Evolutionary conservation across 2,329 filamentous ascomycete species (phyloP).

Genomic region (Fusarium sp.): DNA sequence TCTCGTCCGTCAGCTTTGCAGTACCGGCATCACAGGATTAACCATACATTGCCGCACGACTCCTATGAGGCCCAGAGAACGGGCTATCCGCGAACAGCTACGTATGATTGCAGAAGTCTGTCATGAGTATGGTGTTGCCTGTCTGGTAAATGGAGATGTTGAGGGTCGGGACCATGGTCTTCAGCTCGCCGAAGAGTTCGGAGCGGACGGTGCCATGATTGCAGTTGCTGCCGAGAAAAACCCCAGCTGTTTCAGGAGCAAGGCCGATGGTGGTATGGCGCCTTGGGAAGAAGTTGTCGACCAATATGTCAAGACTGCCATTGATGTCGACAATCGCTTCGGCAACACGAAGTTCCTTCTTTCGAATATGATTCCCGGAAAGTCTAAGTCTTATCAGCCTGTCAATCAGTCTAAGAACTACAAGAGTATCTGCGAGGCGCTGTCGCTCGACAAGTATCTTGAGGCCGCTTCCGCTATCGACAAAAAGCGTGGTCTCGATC

Average conservation of each 20-base stretch:
- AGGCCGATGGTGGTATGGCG: conserved; percentile 75
- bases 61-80: conserved; percentile 91
- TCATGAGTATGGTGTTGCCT: conserved; percentile 86
- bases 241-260: conserved; percentile 82
- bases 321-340: conserved; percentile 86
- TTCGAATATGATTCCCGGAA: conserved; percentile 86
- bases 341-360: conserved; percentile 95
- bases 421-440: conserved; percentile 70
- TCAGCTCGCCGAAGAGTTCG: conserved; percentile 78
- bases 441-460: conserved; percentile 74
- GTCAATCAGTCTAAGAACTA: conserved; percentile 79
- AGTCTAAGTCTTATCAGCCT: conserved; percentile 70
- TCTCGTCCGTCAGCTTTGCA: conserved; percentile 81
- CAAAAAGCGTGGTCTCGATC: conserved; percentile 68
- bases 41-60: conserved; percentile 97
- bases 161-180: conserved; percentile 78
- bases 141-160: conserved; percentile 96
- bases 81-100: conserved; percentile 86
- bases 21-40: conserved; percentile 90
- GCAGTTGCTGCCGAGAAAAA: conserved; percentile 93
- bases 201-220: conserved; percentile 97
- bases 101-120: conserved; percentile 86
- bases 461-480: conserved; percentile 76
- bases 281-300: conserved; percentile 83
- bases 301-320: conserved; percentile 76